Conservation (phyloP, 352 stramenopile genomes). For the Phytophthora rubi region DNA sequence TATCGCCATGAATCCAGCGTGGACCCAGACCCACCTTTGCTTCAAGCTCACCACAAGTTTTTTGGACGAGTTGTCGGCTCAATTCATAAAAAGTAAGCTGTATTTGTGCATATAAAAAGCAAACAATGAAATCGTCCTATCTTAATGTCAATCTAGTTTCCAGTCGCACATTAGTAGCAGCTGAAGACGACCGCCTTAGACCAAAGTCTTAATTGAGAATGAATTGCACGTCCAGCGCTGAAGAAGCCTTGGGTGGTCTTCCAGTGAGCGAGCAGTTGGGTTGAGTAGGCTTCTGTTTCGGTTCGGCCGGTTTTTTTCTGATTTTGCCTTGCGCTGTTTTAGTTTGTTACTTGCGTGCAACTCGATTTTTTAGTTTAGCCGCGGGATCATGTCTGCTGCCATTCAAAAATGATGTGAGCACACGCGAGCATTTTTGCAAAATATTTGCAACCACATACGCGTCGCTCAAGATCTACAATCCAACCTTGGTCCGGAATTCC, state of each 20-base stretch:
- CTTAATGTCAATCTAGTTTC: no score
- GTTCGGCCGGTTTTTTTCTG: not conserved
- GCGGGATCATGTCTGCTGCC: not conserved
- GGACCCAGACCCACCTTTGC: no score
- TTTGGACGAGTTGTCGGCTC: no score
- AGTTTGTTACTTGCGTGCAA: not conserved
- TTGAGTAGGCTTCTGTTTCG: not conserved
- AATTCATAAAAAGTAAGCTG: no score
- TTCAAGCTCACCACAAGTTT: no score
- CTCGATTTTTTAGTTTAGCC: not conserved
- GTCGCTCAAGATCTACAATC: not conserved
- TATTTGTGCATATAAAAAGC: no score
- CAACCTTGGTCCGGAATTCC: not conserved
- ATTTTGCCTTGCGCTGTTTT: not conserved
- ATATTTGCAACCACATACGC: not conserved
- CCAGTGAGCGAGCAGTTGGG: no score
- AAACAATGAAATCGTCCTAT: no score
- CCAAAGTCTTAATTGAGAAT: not conserved
- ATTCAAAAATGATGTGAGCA: not conserved
- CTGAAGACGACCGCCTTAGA: no score
- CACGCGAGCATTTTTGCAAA: not conserved
- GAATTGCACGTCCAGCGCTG: not conserved
- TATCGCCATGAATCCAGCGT: no score
- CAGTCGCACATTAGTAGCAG: no score
- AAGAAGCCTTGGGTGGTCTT: not conserved